phyloP scores from a whole-genome alignment of 2,329 filamentous ascomycete genomes.

The Claviceps monticola region DNA sequence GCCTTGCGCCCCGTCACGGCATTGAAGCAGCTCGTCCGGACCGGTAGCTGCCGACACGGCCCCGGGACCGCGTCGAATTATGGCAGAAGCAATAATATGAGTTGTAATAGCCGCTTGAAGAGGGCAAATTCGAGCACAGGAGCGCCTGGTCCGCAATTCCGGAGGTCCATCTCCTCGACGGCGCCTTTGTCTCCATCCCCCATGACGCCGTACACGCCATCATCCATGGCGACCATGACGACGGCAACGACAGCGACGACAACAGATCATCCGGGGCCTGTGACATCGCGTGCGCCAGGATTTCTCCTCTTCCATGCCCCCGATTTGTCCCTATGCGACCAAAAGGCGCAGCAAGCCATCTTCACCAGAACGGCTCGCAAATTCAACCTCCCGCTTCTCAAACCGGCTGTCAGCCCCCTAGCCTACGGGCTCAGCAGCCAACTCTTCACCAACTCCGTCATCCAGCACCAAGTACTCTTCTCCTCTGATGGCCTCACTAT shows the following conservation, averaged over 20 bases:
- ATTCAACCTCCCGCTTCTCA: constrained; percentile 26
- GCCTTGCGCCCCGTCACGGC: constrained; percentile 17
- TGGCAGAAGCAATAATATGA: constrained; percentile 5
- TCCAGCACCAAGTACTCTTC: constrained; percentile 49
- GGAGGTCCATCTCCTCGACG: constrained; percentile 18
- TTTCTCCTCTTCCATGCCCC: constrained; percentile 37
- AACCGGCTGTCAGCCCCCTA: constrained; percentile 27
- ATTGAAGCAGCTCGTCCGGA: constrained; percentile 19
- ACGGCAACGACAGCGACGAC: background rate
- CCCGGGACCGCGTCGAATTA: background rate
- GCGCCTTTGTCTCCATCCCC: constrained; percentile 27
- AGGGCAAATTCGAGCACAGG: constrained; percentile 10
- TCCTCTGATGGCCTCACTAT: constrained; percentile 44
- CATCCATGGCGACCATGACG: constrained; percentile 15
- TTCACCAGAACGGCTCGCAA: constrained; percentile 40
- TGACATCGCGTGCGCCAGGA: constrained; percentile 30
- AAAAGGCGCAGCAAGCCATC: constrained; percentile 31
- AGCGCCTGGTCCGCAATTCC: constrained; percentile 14
- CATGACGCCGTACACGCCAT: constrained; percentile 33
- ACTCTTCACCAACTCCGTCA: constrained; percentile 40
- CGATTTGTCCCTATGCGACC: constrained; percentile 30
- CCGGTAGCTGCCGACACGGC: constrained; percentile 10
- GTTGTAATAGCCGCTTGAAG: background rate
- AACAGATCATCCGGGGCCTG: constrained; percentile 17
- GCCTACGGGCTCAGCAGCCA: constrained; percentile 33